phyloP scores from a whole-genome alignment of 768 basidiomycete genomes.

The Atractiella rhizophila region DNA sequence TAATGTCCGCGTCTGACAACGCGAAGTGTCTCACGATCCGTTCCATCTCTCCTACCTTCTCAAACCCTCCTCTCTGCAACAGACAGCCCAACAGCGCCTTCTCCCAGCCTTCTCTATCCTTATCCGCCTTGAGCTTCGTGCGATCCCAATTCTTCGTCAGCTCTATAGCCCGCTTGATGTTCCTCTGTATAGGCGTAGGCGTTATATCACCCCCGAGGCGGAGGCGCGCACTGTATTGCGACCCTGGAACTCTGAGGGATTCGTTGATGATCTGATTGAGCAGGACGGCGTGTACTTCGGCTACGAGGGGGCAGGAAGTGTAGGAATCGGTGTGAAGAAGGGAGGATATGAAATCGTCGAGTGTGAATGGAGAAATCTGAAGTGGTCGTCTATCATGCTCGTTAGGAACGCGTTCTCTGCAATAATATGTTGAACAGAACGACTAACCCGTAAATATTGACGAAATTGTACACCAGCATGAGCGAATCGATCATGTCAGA shows the following conservation, averaged over 20 bases:
- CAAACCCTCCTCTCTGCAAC: slow-evolving; percentile 10
- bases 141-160: slow-evolving; percentile 13
- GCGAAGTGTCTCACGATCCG: no score
- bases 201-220: neutral
- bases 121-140: slow-evolving; percentile 11
- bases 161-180: neutral
- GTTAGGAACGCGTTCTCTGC: neutral
- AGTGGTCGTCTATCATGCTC: slow-evolving; percentile 82
- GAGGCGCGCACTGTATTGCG: neutral
- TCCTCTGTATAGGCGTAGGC: neutral
- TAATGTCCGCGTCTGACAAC: no score
- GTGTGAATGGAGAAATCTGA: slow-evolving; percentile 58
- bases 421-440: neutral
- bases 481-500: neutral
- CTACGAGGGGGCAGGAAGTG: slow-evolving; percentile 46
- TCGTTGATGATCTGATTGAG: slow-evolving; percentile 67
- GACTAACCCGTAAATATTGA: neutral
- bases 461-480: neutral
- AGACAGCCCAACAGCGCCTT: slow-evolving; percentile 14
- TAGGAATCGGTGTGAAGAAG: slow-evolving; percentile 49
- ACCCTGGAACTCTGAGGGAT: slow-evolving; percentile 21
- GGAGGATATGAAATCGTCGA: slow-evolving; percentile 79
- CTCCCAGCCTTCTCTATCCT: slow-evolving; percentile 15
- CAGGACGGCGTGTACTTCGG: slow-evolving; percentile 66
- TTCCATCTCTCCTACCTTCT: no score